Conservation (phyloP, 805 yeast species). For the Candida vartiovaarae region DNA sequence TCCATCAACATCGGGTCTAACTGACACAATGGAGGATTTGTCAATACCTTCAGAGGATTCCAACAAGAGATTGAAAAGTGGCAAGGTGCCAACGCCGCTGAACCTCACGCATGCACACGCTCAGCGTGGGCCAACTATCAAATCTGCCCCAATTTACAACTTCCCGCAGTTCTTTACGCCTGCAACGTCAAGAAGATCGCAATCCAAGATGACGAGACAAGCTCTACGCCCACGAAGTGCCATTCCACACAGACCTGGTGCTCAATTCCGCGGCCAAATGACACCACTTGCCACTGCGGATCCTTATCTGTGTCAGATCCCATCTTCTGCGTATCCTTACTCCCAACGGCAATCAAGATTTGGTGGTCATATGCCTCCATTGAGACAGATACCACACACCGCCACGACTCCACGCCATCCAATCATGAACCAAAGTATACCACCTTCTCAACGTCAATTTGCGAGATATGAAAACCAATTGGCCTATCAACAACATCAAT, state of each 20-base stretch:
- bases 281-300: conserved; percentile 10
- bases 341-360: conserved; percentile 7
- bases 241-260: neutral
- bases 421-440: conserved; percentile 10
- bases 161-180: conserved; percentile 13
- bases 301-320: neutral
- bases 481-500: conserved; percentile 21
- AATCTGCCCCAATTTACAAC: conserved; percentile 27
- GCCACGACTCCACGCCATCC: conserved; percentile 18
- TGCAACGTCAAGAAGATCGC: too few relatives aligned
- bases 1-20: conserved; percentile 13
- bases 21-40: conserved; percentile 11
- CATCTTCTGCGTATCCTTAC: conserved; percentile 5
- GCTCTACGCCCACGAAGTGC: neutral
- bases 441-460: conserved; percentile 20
- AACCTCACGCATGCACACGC: conserved; percentile 13
- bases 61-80: conserved; percentile 23
- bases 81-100: conserved; percentile 26
- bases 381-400: conserved; percentile 13
- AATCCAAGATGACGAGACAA: too few relatives aligned
- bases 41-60: conserved; percentile 18
- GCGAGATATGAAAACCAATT: conserved; percentile 21
- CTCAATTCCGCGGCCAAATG: conserved; percentile 1
- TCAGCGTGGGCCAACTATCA: conserved; percentile 22
- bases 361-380: neutral